These are phyloP conservation scores for Nicotiana paniculata DNA, from an alignment of 257 asterid species.

Conservation along the genomic window DNA sequence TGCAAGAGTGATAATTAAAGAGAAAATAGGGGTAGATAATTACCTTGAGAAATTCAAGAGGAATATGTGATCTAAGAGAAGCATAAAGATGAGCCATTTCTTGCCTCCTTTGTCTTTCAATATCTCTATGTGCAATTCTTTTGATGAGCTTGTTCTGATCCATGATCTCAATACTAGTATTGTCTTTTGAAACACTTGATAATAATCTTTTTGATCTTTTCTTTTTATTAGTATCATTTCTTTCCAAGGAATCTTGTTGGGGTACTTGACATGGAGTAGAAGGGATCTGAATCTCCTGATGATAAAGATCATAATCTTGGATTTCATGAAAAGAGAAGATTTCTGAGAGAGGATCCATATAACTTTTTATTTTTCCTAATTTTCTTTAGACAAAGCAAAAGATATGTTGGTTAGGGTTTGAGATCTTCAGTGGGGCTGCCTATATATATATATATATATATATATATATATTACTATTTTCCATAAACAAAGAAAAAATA, in stretches of 20 bases:
- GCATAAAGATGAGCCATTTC: constrained; percentile 26
- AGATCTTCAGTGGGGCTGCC: not conserved
- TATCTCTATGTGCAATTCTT: constrained; percentile 27
- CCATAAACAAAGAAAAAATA: not conserved
- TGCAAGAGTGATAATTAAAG: too few relatives aligned
- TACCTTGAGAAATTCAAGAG: constrained; percentile 21
- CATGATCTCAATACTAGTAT: not conserved
- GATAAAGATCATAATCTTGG: not conserved
- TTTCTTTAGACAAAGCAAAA: not conserved
- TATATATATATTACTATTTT: too few relatives aligned
- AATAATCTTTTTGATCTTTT: not conserved
- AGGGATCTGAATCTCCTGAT: not conserved
- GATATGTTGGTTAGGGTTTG: not conserved
- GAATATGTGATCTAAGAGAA: constrained; percentile 22
- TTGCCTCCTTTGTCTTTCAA: constrained; percentile 29
- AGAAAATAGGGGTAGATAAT: not conserved
- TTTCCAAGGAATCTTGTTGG: not conserved
- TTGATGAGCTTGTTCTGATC: not conserved
- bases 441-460: too few relatives aligned
- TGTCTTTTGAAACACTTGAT: not conserved
- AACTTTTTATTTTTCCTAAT: not conserved
- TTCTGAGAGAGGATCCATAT: not conserved
- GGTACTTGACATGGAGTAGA: not conserved
- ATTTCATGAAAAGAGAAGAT: not conserved
- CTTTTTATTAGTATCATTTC: not conserved